Conservation (phyloP, 75 land plant genomes). For the Pinus taeda region DNA sequence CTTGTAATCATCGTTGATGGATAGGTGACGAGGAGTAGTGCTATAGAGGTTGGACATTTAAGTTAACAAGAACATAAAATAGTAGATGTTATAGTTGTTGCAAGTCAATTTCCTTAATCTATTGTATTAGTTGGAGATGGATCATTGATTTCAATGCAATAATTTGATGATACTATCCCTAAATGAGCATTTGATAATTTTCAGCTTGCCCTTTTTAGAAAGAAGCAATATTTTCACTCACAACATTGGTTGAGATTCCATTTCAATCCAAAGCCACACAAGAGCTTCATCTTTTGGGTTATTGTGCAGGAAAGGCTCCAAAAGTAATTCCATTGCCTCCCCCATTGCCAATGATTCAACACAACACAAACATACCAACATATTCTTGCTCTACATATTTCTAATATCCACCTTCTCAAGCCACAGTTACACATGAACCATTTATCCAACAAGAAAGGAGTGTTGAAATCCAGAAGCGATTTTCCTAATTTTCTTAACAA, state of each 20-base stretch:
- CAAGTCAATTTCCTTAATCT: conserved; percentile 65
- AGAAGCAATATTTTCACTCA: conserved; percentile 82
- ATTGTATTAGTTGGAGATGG: conserved; percentile 89
- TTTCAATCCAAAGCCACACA: conserved; percentile 70
- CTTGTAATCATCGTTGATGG: conserved; percentile 90
- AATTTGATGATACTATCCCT: too few species aligned
- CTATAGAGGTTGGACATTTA: conserved; percentile 18
- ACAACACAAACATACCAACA: neutral
- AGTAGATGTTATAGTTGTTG: conserved; percentile 78
- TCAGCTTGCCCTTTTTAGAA: conserved; percentile 33
- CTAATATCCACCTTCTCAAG: neutral
- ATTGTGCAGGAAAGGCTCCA: conserved; percentile 7
- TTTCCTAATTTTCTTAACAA: conserved; percentile 77
- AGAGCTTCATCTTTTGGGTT: conserved; percentile 50
- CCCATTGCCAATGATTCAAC: neutral
- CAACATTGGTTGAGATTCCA: conserved; percentile 90
- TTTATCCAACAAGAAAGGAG: neutral
- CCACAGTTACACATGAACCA: neutral
- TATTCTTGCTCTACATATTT: neutral
- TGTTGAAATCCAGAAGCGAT: conserved; percentile 12
- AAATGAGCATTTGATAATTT: conserved; percentile 81
- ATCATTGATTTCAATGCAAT: conserved; percentile 75
- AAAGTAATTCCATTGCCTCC: neutral
- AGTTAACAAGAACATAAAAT: conserved; percentile 79
- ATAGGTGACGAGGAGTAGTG: conserved; percentile 9